Percentiles rank a stretch among this genome's conserved stretches.
These are phyloP conservation scores for Penicillium sp. DNA, from an alignment of 2,329 filamentous ascomycete genomes.

Conservation along the genomic window DNA sequence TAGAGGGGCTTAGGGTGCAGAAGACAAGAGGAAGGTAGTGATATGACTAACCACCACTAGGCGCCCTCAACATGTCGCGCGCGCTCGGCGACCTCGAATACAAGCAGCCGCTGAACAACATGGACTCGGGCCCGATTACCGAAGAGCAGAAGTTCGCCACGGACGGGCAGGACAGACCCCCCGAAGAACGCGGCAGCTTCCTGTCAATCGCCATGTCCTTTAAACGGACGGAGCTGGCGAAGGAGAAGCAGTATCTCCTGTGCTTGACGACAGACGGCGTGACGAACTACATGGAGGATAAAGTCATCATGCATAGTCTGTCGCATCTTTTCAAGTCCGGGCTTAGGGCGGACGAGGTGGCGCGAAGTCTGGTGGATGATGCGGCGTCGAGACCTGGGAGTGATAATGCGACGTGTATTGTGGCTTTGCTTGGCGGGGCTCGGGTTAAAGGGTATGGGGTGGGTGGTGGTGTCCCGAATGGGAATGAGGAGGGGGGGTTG, in stretches of 20 bases:
- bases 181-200: background rate
- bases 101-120: slow-evolving; percentile 16
- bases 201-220: slow-evolving; percentile 11
- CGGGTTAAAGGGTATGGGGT: background rate
- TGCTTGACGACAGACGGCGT: slow-evolving; percentile 19
- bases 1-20: background rate
- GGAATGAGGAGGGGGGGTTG: background rate
- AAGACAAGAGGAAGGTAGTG: too few relatives aligned
- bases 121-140: background rate
- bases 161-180: background rate
- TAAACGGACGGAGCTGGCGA: slow-evolving; percentile 1
- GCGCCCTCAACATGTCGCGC: slow-evolving; percentile 21
- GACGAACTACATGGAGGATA: slow-evolving; percentile 12
- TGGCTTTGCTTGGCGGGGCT: slow-evolving; percentile 9
- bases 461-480: background rate
- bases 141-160: background rate
- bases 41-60: background rate
- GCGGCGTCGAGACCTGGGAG: background rate
- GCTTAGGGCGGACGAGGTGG: background rate
- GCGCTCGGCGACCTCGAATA: slow-evolving; percentile 20
- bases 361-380: slow-evolving; percentile 7
- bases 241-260: slow-evolving; percentile 9
- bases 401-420: slow-evolving; percentile 20
- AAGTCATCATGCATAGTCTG: slow-evolving; percentile 1
- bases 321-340: slow-evolving; percentile 1